Evolutionary conservation across 108 stramenopile genomes (phyloP).

Genomic region (Cyclostephanos invisitatus): DNA sequence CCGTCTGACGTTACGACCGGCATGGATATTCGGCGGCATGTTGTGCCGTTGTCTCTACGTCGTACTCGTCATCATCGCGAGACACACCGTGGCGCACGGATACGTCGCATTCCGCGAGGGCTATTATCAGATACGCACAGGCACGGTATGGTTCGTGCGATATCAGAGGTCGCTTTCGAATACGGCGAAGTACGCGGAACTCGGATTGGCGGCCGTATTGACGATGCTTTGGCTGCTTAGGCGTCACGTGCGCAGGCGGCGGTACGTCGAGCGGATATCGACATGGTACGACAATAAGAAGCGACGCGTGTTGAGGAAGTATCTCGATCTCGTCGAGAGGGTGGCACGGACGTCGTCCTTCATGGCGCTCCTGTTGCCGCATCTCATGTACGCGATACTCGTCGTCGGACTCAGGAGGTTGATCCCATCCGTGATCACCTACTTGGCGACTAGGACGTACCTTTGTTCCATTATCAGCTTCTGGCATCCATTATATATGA

Average conservation of each 20-base stretch:
- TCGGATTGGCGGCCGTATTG: slow-evolving; percentile 53
- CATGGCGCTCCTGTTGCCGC: slow-evolving; percentile 74
- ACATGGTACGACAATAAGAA: slow-evolving; percentile 57
- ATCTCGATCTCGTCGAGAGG: slow-evolving; percentile 41
- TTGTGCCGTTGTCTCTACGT: slow-evolving; percentile 37
- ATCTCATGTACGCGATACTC: slow-evolving; percentile 55
- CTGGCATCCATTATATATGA: slow-evolving; percentile 61
- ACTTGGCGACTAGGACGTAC: slow-evolving; percentile 62
- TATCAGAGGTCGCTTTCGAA: slow-evolving; percentile 51
- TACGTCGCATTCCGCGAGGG: slow-evolving; percentile 49
- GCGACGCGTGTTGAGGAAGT: slow-evolving; percentile 27
- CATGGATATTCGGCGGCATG: slow-evolving; percentile 52
- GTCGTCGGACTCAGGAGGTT: slow-evolving; percentile 39
- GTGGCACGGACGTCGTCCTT: slow-evolving; percentile 66
- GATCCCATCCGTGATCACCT: slow-evolving; percentile 55
- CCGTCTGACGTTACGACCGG: slow-evolving; percentile 56
- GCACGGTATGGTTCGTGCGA: slow-evolving; percentile 46
- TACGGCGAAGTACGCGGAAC: slow-evolving; percentile 53
- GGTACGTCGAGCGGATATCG: slow-evolving; percentile 58
- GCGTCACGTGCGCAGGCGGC: slow-evolving; percentile 59
- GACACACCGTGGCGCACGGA: slow-evolving; percentile 53
- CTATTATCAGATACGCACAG: slow-evolving; percentile 41
- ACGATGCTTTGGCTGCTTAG: slow-evolving; percentile 52
- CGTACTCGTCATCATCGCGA: slow-evolving; percentile 37
- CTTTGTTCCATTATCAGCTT: slow-evolving; percentile 45